Percentiles rank a stretch among this genome's conserved stretches.
Conservation (phyloP, 2,329 filamentous ascomycete genomes). For the Fusarium anguioides region DNA sequence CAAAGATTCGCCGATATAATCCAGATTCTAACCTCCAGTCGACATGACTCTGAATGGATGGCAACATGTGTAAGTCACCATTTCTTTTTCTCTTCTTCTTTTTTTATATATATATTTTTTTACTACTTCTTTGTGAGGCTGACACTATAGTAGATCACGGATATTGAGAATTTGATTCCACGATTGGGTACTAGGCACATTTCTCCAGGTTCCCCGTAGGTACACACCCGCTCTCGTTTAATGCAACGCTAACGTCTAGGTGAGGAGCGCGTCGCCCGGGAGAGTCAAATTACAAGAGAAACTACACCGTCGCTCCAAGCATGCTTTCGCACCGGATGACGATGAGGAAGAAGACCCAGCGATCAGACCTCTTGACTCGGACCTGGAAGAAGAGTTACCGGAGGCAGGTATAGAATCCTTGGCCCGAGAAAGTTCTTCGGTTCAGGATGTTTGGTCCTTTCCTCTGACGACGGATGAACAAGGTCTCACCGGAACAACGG, state of each 20-base stretch:
- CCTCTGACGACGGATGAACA: neutral
- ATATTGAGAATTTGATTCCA: slow-evolving; percentile 28
- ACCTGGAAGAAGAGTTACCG: neutral
- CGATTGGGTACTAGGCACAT: neutral
- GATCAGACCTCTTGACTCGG: neutral
- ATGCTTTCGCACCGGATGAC: slow-evolving; percentile 27
- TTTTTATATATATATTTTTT: too few relatives aligned
- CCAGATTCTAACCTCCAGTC: neutral
- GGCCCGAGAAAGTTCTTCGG: neutral
- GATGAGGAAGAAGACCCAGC: slow-evolving; percentile 27
- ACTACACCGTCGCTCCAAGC: slow-evolving; percentile 36
- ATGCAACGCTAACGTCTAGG: neutral
- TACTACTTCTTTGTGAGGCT: neutral
- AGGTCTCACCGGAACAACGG: neutral
- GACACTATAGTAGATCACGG: neutral
- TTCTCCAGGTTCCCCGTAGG: slow-evolving; percentile 12
- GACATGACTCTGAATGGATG: slow-evolving; percentile 7
- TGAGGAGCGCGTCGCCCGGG: neutral
- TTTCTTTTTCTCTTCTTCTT: too few relatives aligned
- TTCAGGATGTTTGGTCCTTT: slow-evolving; percentile 21
- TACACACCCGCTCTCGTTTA: fast-evolving
- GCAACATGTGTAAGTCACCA: slow-evolving; percentile 13
- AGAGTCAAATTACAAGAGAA: slow-evolving; percentile 10
- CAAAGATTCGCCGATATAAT: slow-evolving; percentile 23
- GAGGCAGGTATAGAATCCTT: fast-evolving